Base-by-base conservation (phyloP, 177 flowering plant species). In the Vitis hybrid region DNA sequence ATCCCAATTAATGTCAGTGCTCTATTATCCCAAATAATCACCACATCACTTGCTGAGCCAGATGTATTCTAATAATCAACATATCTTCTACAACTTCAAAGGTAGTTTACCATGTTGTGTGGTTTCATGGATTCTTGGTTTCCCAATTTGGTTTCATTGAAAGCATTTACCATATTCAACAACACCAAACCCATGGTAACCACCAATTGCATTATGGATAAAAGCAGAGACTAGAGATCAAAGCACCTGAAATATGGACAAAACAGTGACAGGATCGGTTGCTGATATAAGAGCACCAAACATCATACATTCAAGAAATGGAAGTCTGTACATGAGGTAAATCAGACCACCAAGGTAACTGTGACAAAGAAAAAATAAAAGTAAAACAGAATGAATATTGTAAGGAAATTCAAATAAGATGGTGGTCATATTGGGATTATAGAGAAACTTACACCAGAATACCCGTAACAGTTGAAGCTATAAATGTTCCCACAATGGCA, bases 271-370 rank as follows among this genome's bases (percentile, higher is more conserved):
- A 62, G 99, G 99, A 85, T 96, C 99, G 2, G 99, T 96, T 65
- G 99, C 98, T 22, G 99, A 96, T 75, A 96, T 96, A 56, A 96
- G 94, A 72, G 99, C 91, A 62, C 99, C 99, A 87, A 96, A 96
- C 98, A 94, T 96, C 64, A 96, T 70, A 74, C 99, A 92, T 71
- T 96, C 99, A 67, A 92, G 86, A 78, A 96, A 88, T 51, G 98
- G 99, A 70, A 96, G 91, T 71, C 74, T 83, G 80, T 92, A 96
- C 89, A 90, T 91, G 81, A 95, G 94, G 74, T 60, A 90, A 57
- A 75, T 73, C 51, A 86, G 48, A 19, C 99, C 98, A 69, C 97
- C 99, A 77, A 96, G 90, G 77, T 93, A 93, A n/a, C 99, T 96
- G 83, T 21, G 79, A 66, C 11, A 74, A 66, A 33, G 1, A 55